Percentiles rank a stretch among this genome's conserved stretches.
Conservation (phyloP, 2,329 filamentous ascomycete species). For the Xylaria multiplex region DNA sequence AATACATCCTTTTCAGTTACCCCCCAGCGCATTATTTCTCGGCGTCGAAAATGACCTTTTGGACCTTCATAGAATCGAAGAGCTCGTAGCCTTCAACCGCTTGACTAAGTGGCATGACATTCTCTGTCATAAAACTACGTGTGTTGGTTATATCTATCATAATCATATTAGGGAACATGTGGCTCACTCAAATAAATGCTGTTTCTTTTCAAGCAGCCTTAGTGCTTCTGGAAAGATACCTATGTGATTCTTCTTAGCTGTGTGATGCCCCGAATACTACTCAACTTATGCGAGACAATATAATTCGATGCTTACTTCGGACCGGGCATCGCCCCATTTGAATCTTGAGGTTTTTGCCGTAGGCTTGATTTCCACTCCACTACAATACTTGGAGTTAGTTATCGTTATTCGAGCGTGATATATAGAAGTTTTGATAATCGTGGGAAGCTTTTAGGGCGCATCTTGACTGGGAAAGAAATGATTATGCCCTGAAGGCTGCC, state of each 20-base stretch:
- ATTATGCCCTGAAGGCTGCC: neutral
- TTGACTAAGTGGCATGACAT: conserved; percentile 63
- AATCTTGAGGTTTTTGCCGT: conserved; percentile 34
- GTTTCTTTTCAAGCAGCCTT: conserved; percentile 30
- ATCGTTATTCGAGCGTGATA: neutral
- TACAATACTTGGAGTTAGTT: neutral
- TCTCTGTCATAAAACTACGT: conserved; percentile 59
- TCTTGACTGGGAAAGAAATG: neutral
- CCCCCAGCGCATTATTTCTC: conserved; percentile 20
- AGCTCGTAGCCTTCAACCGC: conserved; percentile 65
- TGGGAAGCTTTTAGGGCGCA: neutral
- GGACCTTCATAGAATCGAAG: conserved; percentile 64
- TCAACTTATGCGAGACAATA: neutral
- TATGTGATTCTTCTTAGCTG: conserved; percentile 12
- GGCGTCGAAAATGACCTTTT: conserved; percentile 61
- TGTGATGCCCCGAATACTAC: neutral
- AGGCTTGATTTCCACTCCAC: conserved; percentile 34
- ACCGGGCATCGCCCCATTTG: conserved; percentile 38
- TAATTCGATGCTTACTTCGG: conserved; percentile 24
- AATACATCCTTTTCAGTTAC: too few relatives aligned
- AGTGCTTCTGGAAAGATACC: conserved; percentile 34
- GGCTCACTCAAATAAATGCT: conserved; percentile 33
- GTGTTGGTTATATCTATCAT: neutral
- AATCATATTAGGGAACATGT: neutral
- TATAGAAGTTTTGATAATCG: neutral